phyloP scores from a whole-genome alignment of 148 eudicot species.

The Suaeda aralocaspica region DNA sequence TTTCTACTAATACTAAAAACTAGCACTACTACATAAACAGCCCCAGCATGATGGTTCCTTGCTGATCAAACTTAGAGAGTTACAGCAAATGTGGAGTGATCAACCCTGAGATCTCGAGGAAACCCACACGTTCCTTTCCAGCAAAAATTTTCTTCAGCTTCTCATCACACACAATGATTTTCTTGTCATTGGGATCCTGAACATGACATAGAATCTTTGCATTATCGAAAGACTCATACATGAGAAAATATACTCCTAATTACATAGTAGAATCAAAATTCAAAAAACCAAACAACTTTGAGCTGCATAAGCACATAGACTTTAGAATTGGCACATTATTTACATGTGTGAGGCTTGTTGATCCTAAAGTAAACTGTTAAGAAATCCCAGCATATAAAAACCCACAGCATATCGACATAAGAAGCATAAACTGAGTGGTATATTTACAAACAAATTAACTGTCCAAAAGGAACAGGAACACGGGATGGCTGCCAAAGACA shows the following conservation, averaged over 20 bases:
- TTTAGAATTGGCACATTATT: background rate
- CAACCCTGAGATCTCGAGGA: conserved; percentile 73
- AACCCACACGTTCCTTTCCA: conserved; percentile 68
- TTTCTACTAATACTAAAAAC: conserved; percentile 18
- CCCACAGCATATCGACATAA: background rate
- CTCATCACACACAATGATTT: conserved; percentile 76
- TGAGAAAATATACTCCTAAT: background rate
- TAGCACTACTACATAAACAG: background rate
- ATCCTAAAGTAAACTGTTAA: background rate
- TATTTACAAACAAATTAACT: no score
- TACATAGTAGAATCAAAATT: background rate
- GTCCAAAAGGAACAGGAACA: no score
- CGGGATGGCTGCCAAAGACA: no score
- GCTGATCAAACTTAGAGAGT: conserved; percentile 11
- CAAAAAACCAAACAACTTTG: background rate
- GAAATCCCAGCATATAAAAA: background rate
- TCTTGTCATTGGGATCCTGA: conserved; percentile 79
- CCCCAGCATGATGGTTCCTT: conserved; percentile 4
- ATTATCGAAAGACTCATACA: background rate
- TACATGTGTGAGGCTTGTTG: no score
- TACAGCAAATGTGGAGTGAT: conserved; percentile 71
- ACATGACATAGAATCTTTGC: background rate
- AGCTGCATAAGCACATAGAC: background rate
- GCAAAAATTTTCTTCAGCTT: conserved; percentile 77
- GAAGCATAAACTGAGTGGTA: no score